Base-by-base conservation (phyloP, 768 basidiomycete genomes). In the Lentinus brumalis region DNA sequence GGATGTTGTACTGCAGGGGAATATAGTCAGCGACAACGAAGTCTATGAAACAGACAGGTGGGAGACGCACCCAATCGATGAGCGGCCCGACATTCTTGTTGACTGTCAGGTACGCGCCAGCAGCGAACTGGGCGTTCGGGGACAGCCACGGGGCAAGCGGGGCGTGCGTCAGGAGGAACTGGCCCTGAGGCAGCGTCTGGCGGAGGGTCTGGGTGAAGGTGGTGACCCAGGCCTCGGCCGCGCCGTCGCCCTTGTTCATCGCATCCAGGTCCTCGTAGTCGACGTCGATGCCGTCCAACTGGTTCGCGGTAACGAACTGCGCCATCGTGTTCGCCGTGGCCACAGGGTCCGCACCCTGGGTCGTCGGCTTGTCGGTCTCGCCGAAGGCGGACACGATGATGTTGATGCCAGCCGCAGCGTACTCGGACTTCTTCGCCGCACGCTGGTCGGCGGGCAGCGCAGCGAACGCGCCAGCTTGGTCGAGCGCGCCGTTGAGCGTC, bases 81-180 rank as follows among this genome's bases (percentile, higher is more conserved):
- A 81, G 69, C 59, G 69, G 73, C 4, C 86, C 86, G 16, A 84
- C 83, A 5, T 73, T 63, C 46, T 75, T 62, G 69, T 87, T 75
- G n/a, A 89, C 79, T 53, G 75, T 77, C 18, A 83, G 73, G 67
- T 87, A 87, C 15, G 80, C 87, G 21, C 84, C 74, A 53, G 76
- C 71, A 63, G 76, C 75, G 70, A 72, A 60, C 41, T 58, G 60
- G 29, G 14, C 41, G 53, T 59, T 61, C 8, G 57, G 62, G 14
- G 55, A 53, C 39, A 64, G 60, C 63, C 61, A 66, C 3, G 66
- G 66, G 3, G 66, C 65, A n/a, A 67, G 57, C 81, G 66, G 67
- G 0, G 69, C 67, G 38, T 70, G 60, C 7, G 67, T 62, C 46
- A 66, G 32, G 42, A 65, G 57, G 50, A 65, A 66, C 47, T 68